Evolutionary conservation across 768 basidiomycete species (phyloP).

Genomic region (Amylocystis lapponica): DNA sequence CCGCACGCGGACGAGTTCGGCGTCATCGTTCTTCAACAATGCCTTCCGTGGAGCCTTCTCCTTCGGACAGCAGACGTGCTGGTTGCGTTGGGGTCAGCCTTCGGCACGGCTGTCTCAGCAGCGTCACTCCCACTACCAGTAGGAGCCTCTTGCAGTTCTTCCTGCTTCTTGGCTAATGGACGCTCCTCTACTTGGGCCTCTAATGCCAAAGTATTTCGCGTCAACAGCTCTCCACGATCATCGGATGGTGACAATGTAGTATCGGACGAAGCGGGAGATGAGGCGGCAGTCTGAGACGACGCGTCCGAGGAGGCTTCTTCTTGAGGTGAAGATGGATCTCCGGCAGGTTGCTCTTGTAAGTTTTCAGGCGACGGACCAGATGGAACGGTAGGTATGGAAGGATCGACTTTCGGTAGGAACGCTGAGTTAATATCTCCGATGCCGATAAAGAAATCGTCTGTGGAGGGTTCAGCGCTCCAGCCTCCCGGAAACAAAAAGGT

Average conservation of each 20-base stretch:
- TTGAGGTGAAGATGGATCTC: background rate
- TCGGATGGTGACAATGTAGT: conserved; percentile 17
- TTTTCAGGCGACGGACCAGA: conserved; percentile 8
- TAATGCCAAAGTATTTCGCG: conserved; percentile 66
- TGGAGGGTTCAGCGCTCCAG: conserved; percentile 13
- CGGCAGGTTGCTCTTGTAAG: background rate
- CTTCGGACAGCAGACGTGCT: no score
- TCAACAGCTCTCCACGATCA: conserved; percentile 49
- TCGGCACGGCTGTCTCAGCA: background rate
- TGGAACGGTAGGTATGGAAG: conserved; percentile 37
- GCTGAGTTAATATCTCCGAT: conserved; percentile 98
- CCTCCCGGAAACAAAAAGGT: conserved; percentile 10
- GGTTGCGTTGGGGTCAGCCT: no score
- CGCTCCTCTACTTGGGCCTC: conserved; percentile 84
- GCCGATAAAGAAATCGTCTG: conserved; percentile 97
- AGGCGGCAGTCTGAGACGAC: background rate
- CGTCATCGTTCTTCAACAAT: conserved; percentile 81
- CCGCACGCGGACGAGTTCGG: conserved; percentile 73
- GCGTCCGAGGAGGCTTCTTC: background rate
- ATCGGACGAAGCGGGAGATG: conserved; percentile 2
- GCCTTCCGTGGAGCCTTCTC: conserved; percentile 60
- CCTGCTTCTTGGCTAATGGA: conserved; percentile 84
- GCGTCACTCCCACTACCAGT: conserved; percentile 16
- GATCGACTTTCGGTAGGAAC: conserved; percentile 77
- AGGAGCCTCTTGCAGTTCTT: conserved; percentile 54